These are phyloP conservation scores for Haplosporangium sp. DNA, from an alignment of 371 early-diverging fungal genomes.

Conservation along the genomic window DNA sequence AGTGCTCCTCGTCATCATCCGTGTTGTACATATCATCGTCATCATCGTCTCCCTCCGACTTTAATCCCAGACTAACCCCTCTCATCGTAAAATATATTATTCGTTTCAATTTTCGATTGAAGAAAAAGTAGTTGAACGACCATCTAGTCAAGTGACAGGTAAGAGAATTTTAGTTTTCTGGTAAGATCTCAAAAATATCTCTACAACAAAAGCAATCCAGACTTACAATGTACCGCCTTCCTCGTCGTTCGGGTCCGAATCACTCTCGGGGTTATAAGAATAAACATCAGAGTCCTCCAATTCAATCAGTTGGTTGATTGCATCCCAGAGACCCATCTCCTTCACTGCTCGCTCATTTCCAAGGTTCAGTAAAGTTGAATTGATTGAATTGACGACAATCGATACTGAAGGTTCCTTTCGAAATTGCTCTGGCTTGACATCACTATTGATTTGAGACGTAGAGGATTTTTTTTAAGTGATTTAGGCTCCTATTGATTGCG, in stretches of 20 bases:
- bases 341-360: slow-evolving; percentile 72
- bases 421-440: slow-evolving; percentile 90
- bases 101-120: slow-evolving; percentile 88
- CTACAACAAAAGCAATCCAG: neutral
- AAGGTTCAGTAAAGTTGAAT: slow-evolving; percentile 85
- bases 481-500: too few species aligned
- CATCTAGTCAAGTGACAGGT: slow-evolving; percentile 62
- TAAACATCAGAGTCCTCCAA: slow-evolving; percentile 89
- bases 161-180: too few species aligned
- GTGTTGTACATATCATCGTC: slow-evolving; percentile 43
- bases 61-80: slow-evolving; percentile 67
- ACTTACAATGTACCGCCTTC: slow-evolving; percentile 70
- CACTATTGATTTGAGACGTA: slow-evolving; percentile 60
- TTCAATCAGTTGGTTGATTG: slow-evolving; percentile 83
- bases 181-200: neutral
- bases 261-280: slow-evolving; percentile 86
- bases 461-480: neutral
- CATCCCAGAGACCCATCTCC: slow-evolving; percentile 78
- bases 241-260: slow-evolving; percentile 90
- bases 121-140: slow-evolving; percentile 96
- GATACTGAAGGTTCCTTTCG: slow-evolving; percentile 77
- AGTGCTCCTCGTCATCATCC: slow-evolving; percentile 39
- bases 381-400: slow-evolving; percentile 85
- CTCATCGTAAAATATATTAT: slow-evolving; percentile 91
- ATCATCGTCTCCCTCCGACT: slow-evolving; percentile 32